Percentiles rank a stretch among this genome's conserved stretches.
phyloP scores from a whole-genome alignment of 2,329 filamentous ascomycete species.

The Cladosporium colombiae region DNA sequence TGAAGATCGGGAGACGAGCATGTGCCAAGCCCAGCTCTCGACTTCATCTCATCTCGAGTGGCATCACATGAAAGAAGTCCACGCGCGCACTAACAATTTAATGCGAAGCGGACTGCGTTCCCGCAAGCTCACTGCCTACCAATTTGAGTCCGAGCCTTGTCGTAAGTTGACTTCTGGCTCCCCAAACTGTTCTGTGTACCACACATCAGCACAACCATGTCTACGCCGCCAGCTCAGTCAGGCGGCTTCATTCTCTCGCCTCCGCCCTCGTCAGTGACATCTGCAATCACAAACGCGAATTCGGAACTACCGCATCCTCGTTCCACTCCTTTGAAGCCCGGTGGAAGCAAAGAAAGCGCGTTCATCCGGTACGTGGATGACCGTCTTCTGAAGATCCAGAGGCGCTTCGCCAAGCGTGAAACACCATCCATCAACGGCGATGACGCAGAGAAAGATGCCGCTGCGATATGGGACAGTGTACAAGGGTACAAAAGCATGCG shows the following conservation, averaged over 20 bases:
- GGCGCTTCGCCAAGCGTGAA: constrained; percentile 55
- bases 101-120: background rate
- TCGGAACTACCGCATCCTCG: constrained; percentile 54
- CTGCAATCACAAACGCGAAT: constrained; percentile 39
- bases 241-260: constrained; percentile 53
- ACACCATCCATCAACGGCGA: constrained; percentile 34
- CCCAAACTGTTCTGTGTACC: background rate
- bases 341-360: constrained; percentile 59
- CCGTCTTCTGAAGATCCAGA: constrained; percentile 52
- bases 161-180: background rate
- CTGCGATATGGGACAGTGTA: constrained; percentile 41
- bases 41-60: background rate
- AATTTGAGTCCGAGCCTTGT: background rate
- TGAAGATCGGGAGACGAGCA: background rate
- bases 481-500: constrained; percentile 63
- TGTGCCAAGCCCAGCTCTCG: constrained; percentile 1
- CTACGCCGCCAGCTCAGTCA: constrained; percentile 4
- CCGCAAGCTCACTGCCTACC: background rate
- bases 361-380: constrained; percentile 61
- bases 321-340: constrained; percentile 53
- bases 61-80: background rate
- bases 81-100: background rate
- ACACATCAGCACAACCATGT: constrained; percentile 4
- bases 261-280: constrained; percentile 48
- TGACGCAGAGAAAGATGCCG: constrained; percentile 26